A percentile compares a stretch with the other conserved stretches of the same genome.
These are phyloP conservation scores for Daldinia vernicosa DNA, from an alignment of 495 filamentous ascomycete species.

Conservation along the genomic window DNA sequence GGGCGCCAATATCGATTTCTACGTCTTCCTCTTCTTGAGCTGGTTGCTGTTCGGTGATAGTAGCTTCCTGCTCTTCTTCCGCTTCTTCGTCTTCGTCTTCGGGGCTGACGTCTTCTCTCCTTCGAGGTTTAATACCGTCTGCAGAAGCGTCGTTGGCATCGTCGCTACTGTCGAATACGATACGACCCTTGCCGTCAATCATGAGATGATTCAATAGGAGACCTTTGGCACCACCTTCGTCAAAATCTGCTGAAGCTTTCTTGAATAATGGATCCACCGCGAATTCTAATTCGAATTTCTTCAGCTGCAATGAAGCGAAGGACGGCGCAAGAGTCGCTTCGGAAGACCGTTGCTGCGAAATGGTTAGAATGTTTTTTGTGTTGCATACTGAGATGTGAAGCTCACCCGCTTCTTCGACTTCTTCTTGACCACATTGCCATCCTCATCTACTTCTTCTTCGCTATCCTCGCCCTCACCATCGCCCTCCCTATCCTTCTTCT, in stretches of 20 bases:
- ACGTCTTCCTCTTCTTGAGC: slow-evolving; percentile 65
- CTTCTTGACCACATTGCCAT: slow-evolving; percentile 78
- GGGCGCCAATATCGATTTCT: slow-evolving; percentile 78
- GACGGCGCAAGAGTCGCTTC: slow-evolving; percentile 91
- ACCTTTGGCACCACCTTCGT: slow-evolving; percentile 97
- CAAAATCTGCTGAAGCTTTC: slow-evolving; percentile 97
- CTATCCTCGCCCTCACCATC: slow-evolving; percentile 77
- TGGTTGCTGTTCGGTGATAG: slow-evolving; percentile 50
- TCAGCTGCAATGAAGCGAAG: slow-evolving; percentile 87
- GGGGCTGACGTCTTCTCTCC: slow-evolving; percentile 54
- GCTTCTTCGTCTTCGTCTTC: slow-evolving; percentile 62
- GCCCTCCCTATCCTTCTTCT: slow-evolving; percentile 68
- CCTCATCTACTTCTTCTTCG: slow-evolving; percentile 81
- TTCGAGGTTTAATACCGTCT: slow-evolving; percentile 51
- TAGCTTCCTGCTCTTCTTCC: slow-evolving; percentile 52
- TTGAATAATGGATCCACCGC: slow-evolving; percentile 98
- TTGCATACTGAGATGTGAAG: neutral
- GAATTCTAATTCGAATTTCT: slow-evolving; percentile 97
- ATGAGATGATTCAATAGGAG: slow-evolving; percentile 93
- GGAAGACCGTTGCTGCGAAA: slow-evolving; percentile 72
- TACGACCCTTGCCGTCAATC: slow-evolving; percentile 89
- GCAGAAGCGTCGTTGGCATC: slow-evolving; percentile 73
- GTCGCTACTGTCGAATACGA: slow-evolving; percentile 98
- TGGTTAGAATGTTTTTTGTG: slow-evolving; percentile 7
- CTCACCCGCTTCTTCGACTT: slow-evolving; percentile 68